Conservation (phyloP, 177 flowering plant genomes). For the Vitis hybrid region DNA sequence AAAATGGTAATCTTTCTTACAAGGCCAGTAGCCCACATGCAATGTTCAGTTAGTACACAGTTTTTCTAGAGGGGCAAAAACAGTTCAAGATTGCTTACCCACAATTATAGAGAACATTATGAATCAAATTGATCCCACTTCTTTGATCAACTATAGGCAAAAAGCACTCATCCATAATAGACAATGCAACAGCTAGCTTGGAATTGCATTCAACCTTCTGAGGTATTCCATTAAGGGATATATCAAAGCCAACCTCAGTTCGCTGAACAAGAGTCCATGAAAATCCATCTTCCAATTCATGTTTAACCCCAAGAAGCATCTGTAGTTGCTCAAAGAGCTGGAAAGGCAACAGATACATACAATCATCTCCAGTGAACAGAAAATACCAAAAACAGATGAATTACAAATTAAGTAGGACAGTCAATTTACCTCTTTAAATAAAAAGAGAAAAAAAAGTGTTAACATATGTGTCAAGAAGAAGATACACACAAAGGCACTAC, state of each 20-base stretch:
- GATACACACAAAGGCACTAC: too few species aligned
- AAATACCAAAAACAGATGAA: too few species aligned
- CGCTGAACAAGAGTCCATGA: constrained; percentile 61
- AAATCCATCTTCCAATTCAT: constrained; percentile 61
- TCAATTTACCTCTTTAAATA: too few species aligned
- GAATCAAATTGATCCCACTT: constrained; percentile 66
- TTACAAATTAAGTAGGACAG: too few species aligned
- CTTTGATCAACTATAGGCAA: constrained; percentile 65
- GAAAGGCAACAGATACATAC: constrained; percentile 5
- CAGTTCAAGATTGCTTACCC: constrained; percentile 53
- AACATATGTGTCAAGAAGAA: too few species aligned
- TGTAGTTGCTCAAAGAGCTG: constrained; percentile 62
- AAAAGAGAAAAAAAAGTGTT: too few species aligned
- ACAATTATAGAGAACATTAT: constrained; percentile 63
- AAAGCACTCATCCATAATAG: constrained; percentile 83
- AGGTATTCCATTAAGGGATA: constrained; percentile 15
- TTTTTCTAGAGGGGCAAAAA: neutral
- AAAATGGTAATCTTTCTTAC: too few species aligned
- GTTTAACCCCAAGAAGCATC: constrained; percentile 58
- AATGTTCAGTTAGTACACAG: neutral
- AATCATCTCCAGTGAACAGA: neutral
- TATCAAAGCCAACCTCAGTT: constrained; percentile 35
- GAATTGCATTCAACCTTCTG: constrained; percentile 56
- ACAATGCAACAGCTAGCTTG: constrained; percentile 71
- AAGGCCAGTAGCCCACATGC: neutral